These are phyloP conservation scores for Butyriboletus loyo DNA, from an alignment of 768 basidiomycete genomes.

Conservation along the genomic window DNA sequence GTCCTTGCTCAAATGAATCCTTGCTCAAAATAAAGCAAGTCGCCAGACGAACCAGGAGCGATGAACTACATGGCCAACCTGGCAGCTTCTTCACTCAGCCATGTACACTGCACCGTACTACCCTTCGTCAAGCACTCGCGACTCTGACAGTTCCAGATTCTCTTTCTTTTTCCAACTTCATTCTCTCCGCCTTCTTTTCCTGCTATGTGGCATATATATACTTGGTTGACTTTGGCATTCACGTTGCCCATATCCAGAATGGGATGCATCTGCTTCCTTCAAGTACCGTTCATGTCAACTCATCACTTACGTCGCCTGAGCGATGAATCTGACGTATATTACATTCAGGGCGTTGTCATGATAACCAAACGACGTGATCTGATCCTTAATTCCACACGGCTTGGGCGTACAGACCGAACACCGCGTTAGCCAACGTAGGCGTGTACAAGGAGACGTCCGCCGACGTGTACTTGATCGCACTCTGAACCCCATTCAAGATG, in stretches of 20 bases:
- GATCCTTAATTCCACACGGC: slow-evolving; percentile 29
- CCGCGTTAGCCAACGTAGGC: too few relatives aligned
- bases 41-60: too few relatives aligned
- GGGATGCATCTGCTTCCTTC: neutral
- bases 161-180: too few relatives aligned
- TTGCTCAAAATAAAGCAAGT: too few relatives aligned
- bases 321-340: neutral
- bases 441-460: slow-evolving; percentile 54
- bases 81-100: too few relatives aligned
- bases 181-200: neutral
- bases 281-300: too few relatives aligned
- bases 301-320: too few relatives aligned
- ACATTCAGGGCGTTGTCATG: neutral
- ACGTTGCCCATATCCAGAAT: neutral
- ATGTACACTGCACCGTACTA: too few relatives aligned
- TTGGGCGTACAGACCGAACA: slow-evolving; percentile 41
- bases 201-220: neutral
- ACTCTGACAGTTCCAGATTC: too few relatives aligned
- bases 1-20: too few relatives aligned
- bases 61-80: too few relatives aligned
- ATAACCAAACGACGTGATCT: neutral
- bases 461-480: slow-evolving; percentile 43
- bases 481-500: slow-evolving; percentile 58
- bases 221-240: neutral
- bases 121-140: too few relatives aligned